Percentiles rank a stretch among this genome's conserved stretches.
phyloP scores from a whole-genome alignment of 2,329 filamentous ascomycete genomes.

The Aureobasidium leucospermi region DNA sequence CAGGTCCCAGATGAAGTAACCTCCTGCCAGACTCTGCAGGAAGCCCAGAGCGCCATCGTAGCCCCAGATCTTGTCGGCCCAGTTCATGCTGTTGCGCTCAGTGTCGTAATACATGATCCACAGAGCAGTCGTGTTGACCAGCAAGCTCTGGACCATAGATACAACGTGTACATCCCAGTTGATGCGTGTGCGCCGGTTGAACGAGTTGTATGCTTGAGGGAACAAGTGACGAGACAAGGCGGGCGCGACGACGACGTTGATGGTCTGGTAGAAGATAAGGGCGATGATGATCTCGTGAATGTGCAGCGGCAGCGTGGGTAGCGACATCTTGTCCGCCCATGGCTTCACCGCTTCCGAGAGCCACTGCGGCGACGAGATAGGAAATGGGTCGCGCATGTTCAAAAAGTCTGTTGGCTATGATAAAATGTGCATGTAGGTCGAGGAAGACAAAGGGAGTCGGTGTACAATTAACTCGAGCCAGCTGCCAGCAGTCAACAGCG shows the following conservation, averaged over 20 bases:
- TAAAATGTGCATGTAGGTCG: background rate
- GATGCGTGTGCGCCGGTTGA: constrained; percentile 57
- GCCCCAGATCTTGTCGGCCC: constrained; percentile 61
- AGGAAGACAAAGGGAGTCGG: background rate
- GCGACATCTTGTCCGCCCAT: constrained; percentile 52
- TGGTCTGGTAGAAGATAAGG: constrained; percentile 60
- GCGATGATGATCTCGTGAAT: constrained; percentile 67
- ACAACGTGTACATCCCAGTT: constrained; percentile 87
- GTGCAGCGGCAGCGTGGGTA: constrained; percentile 65
- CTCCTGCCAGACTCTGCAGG: constrained; percentile 67
- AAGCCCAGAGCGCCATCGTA: constrained; percentile 67
- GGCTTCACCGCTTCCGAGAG: constrained; percentile 53
- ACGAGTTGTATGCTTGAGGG: constrained; percentile 54
- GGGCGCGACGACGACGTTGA: constrained; percentile 62
- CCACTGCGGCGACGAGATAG: constrained; percentile 48
- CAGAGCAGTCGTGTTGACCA: constrained; percentile 66
- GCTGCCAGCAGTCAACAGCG: background rate
- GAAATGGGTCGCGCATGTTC: constrained; percentile 68
- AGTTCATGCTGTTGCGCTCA: constrained; percentile 59
- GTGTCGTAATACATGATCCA: constrained; percentile 64
- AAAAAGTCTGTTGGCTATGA: background rate
- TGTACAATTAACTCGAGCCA: background rate
- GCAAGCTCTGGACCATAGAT: constrained; percentile 66
- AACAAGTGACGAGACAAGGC: constrained; percentile 55
- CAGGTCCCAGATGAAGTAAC: constrained; percentile 82